These are phyloP conservation scores for Glarea lozoyensis DNA, from an alignment of 495 filamentous ascomycete genomes.

Conservation along the genomic window DNA sequence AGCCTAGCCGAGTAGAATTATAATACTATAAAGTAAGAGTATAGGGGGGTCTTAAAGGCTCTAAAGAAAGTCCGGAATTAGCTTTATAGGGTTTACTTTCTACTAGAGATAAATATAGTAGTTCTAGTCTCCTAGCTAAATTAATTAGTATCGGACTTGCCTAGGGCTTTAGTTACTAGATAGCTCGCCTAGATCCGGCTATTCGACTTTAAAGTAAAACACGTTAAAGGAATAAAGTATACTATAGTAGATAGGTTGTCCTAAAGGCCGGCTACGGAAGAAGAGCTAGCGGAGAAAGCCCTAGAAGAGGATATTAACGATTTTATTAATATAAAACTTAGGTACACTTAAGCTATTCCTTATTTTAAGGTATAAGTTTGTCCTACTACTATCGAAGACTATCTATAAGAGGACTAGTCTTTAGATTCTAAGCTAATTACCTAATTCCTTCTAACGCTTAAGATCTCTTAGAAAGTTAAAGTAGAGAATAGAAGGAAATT, in stretches of 20 bases:
- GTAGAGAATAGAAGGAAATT: background rate
- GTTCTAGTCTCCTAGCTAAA: conserved; percentile 1
- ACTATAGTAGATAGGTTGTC: background rate
- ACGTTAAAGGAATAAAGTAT: background rate
- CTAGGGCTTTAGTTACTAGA: conserved; percentile 2
- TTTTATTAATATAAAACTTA: background rate
- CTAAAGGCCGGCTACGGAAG: background rate
- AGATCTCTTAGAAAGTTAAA: background rate
- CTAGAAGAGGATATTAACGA: background rate
- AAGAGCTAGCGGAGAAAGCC: background rate
- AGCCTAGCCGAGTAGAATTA: conserved; percentile 1
- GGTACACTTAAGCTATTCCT: background rate
- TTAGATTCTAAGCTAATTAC: background rate
- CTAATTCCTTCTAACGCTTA: background rate
- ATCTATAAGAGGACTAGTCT: background rate
- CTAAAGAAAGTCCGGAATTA: conserved; percentile 1
- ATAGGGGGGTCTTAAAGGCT: conserved; percentile 1
- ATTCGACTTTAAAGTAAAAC: conserved; percentile 6
- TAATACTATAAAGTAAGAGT: conserved; percentile 3
- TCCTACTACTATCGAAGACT: background rate
- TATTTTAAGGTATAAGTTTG: background rate
- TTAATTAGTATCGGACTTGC: background rate
- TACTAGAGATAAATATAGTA: background rate
- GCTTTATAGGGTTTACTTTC: conserved; percentile 2
- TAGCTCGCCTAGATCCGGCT: conserved; percentile 4